Conservation (phyloP, 768 basidiomycete genomes). For the Lactarius evosmus region DNA sequence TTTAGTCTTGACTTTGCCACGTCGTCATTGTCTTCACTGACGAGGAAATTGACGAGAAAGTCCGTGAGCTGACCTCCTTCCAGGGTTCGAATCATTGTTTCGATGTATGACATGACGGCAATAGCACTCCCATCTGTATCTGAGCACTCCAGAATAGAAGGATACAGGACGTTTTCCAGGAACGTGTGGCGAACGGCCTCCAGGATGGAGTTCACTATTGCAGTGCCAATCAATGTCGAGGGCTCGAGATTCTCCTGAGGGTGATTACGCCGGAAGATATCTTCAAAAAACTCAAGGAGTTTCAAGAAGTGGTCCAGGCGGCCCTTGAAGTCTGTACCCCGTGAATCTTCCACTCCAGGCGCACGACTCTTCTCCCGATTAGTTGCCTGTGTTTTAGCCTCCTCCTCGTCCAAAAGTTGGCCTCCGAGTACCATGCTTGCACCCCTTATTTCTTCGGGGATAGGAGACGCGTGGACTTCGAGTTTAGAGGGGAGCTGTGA, state of each 20-base stretch:
- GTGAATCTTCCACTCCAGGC: conserved; percentile 74
- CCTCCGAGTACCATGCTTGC: conserved; percentile 74
- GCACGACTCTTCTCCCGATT: conserved; percentile 51
- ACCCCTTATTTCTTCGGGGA: conserved; percentile 40
- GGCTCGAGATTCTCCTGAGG: conserved; percentile 48
- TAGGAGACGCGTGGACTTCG: conserved; percentile 52
- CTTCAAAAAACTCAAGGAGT: conserved; percentile 87
- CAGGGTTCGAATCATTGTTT: conserved; percentile 78
- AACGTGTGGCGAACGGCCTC: conserved; percentile 83
- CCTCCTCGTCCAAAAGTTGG: conserved; percentile 52
- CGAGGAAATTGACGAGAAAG: conserved; percentile 72
- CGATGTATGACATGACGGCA: conserved; percentile 93
- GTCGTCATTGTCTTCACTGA: conserved; percentile 82
- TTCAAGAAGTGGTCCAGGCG: conserved; percentile 89
- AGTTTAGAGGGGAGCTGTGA: conserved; percentile 88
- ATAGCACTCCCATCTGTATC: conserved; percentile 92
- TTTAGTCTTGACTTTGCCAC: conserved; percentile 46
- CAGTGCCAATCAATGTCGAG: conserved; percentile 66
- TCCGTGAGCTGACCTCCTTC: conserved; percentile 64
- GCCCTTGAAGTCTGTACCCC: conserved; percentile 67
- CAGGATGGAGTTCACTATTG: conserved; percentile 80
- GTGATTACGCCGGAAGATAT: conserved; percentile 71
- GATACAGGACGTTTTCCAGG: conserved; percentile 89
- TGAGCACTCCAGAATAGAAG: conserved; percentile 90
- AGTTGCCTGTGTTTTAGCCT: conserved; percentile 48